Percentiles rank a stretch among this genome's conserved stretches.
Evolutionary conservation across 192 early-diverging fungal genomes (phyloP).

Genomic region (Coemansia sp.): DNA sequence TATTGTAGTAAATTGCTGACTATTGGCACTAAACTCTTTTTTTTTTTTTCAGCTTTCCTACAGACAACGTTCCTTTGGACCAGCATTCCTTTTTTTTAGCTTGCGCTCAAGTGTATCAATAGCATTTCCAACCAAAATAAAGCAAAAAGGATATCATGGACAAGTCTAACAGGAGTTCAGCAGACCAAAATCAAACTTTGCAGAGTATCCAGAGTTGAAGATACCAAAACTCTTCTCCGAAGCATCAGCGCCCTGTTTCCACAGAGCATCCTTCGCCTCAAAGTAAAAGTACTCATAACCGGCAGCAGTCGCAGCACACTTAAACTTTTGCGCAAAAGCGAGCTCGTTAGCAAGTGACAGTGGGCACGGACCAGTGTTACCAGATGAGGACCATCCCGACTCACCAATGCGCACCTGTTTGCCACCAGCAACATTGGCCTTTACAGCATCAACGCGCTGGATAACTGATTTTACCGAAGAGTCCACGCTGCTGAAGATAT

Average conservation of each 20-base stretch:
- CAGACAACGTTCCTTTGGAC: no score
- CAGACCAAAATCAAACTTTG: constrained; percentile 39
- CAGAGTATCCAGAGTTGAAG: constrained; percentile 18
- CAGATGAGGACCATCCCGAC: constrained; percentile 45
- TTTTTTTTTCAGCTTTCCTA: no score
- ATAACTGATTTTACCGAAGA: constrained; percentile 42
- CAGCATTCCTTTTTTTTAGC: no score
- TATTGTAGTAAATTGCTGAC: no score
- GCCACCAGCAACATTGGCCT: constrained; percentile 28
- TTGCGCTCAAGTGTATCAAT: no score
- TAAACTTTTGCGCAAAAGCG: constrained; percentile 32
- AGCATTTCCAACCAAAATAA: no score
- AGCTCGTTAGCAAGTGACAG: constrained; percentile 34
- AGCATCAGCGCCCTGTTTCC: constrained; percentile 25
- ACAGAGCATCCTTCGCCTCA: constrained; percentile 51
- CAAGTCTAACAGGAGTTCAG: constrained; percentile 24
- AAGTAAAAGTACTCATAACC: constrained; percentile 52
- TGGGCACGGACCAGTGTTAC: constrained; percentile 38
- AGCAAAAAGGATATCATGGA: background rate
- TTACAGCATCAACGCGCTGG: constrained; percentile 32
- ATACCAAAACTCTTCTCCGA: constrained; percentile 52
- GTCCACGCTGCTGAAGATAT: constrained; percentile 21
- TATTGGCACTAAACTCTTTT: no score
- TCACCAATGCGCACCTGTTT: constrained; percentile 45
- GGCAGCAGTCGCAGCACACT: constrained; percentile 26